Conservation (phyloP, 2,329 filamentous ascomycete species). For the Fusarium newnesense region DNA sequence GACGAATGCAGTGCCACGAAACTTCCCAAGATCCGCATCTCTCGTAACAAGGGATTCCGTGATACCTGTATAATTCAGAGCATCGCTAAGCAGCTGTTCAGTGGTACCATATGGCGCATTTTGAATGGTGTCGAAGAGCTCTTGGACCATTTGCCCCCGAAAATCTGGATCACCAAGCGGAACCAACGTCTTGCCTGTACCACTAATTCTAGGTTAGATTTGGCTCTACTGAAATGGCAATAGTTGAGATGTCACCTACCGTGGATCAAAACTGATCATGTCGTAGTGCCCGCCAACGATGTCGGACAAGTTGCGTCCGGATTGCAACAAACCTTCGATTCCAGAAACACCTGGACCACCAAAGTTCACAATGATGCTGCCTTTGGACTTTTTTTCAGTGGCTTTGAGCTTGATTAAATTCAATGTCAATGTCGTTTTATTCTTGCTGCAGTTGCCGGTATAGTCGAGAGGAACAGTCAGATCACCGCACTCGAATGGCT, state of each 20-base stretch:
- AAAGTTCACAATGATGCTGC: background rate
- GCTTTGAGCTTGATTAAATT: background rate
- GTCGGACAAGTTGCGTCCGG: background rate
- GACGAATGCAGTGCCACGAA: constrained; percentile 13
- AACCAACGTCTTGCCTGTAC: background rate
- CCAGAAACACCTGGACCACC: background rate
- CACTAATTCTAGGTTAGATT: background rate
- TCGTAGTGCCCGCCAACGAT: background rate
- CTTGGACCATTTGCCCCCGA: rapidly evolving
- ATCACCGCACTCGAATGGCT: background rate
- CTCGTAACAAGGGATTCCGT: background rate
- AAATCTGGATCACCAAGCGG: background rate
- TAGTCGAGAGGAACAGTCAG: background rate
- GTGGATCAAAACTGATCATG: background rate
- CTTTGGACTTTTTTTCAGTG: background rate
- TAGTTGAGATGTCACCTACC: background rate
- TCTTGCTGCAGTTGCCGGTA: background rate
- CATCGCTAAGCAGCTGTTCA: background rate
- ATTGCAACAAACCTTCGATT: rapidly evolving
- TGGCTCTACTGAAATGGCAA: background rate
- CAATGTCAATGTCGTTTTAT: background rate
- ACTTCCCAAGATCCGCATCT: too few relatives aligned
- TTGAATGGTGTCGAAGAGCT: background rate
- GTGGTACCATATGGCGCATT: too few relatives aligned
- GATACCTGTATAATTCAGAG: background rate